These are phyloP conservation scores for Hyaloscypha variabilis DNA, from an alignment of 495 filamentous ascomycete genomes.

Conservation along the genomic window DNA sequence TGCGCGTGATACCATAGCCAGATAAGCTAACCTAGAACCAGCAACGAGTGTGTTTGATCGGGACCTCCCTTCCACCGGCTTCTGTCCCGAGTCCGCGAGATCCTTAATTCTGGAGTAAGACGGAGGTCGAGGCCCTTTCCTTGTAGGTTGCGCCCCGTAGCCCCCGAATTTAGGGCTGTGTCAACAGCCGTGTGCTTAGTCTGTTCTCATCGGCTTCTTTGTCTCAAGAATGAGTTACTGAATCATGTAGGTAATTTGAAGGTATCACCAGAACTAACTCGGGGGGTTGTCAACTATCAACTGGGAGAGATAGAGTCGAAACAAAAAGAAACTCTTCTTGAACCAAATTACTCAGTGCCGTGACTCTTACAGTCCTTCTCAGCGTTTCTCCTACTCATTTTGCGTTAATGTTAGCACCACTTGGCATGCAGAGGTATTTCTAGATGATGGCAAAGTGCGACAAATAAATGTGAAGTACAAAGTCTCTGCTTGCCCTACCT, in stretches of 20 bases:
- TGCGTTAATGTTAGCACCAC: background rate
- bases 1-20: background rate
- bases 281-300: background rate
- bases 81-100: background rate
- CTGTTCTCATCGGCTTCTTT: background rate
- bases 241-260: background rate
- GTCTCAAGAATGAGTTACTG: background rate
- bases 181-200: background rate
- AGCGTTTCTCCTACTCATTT: background rate
- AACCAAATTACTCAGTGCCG: background rate
- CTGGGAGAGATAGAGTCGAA: background rate
- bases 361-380: background rate
- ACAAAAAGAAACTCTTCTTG: background rate
- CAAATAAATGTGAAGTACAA: background rate
- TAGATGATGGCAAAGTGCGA: background rate
- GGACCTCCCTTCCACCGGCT: background rate
- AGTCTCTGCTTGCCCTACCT: background rate
- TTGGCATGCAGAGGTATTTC: background rate
- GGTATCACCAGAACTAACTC: background rate
- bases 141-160: background rate
- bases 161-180: background rate
- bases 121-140: too few relatives aligned
- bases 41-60: background rate
- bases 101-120: background rate
- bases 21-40: background rate